Conservation (phyloP, 83 land plant species). For the Diphasiastrum complanatum region DNA sequence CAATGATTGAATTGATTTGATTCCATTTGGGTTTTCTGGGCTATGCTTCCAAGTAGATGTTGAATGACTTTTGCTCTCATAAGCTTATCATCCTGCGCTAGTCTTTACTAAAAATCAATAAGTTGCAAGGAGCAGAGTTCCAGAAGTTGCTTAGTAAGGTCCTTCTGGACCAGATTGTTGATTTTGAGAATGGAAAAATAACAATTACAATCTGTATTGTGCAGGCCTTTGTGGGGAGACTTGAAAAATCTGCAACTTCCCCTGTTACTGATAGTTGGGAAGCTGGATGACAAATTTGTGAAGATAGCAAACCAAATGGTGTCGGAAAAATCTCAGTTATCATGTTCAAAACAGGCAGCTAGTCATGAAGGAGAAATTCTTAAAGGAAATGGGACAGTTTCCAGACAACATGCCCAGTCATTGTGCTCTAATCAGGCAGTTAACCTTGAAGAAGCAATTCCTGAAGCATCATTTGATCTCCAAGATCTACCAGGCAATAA, state of each 20-base stretch:
- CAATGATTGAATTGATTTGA: no score
- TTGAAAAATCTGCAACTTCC: constrained; percentile 41
- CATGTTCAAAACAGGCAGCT: not conserved
- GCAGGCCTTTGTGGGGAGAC: constrained; percentile 77
- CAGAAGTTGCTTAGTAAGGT: no score
- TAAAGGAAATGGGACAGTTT: not conserved
- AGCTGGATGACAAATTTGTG: constrained; percentile 62
- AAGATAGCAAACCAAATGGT: constrained; percentile 58
- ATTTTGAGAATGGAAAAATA: not conserved
- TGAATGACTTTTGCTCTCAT: no score
- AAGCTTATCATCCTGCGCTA: no score
- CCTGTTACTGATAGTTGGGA: constrained; percentile 62
- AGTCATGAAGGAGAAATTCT: not conserved
- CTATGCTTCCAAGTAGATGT: no score
- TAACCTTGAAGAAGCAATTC: not conserved
- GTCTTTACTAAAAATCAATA: no score
- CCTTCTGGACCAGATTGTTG: not conserved
- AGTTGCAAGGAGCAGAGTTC: no score
- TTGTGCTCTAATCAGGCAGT: not conserved
- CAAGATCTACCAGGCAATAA: not conserved
- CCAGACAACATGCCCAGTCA: not conserved
- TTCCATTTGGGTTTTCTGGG: no score
- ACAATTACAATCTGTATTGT: not conserved
- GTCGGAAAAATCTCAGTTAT: no score
- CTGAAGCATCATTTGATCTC: not conserved